Evolutionary conservation across 75 land plant genomes (phyloP).

Genomic region (Ceratopteris richardii): DNA sequence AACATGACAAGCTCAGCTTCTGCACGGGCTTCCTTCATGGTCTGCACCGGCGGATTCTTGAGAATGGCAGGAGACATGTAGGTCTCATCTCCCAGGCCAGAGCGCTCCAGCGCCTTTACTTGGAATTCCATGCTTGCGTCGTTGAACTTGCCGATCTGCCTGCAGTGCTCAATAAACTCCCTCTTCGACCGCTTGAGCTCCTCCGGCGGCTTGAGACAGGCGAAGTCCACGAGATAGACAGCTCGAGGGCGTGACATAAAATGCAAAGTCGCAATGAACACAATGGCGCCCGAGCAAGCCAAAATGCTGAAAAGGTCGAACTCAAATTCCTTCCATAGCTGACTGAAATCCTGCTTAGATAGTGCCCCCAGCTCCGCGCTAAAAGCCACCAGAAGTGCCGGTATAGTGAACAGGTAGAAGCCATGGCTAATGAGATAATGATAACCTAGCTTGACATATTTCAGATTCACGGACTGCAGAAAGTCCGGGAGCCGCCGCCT

Average conservation of each 20-base stretch:
- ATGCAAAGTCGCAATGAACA: conserved; percentile 25
- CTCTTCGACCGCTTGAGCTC: conserved; percentile 51
- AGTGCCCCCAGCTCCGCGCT: conserved; percentile 40
- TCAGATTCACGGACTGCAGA: conserved; percentile 50
- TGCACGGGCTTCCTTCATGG: conserved; percentile 43
- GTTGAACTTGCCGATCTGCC: conserved; percentile 38
- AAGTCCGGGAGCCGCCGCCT: conserved; percentile 53
- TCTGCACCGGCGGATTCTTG: conserved; percentile 14
- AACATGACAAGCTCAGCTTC: conserved; percentile 57
- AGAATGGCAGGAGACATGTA: conserved; percentile 40
- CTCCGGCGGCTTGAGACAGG: conserved; percentile 57
- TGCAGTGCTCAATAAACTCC: conserved; percentile 35
- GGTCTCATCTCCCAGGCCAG: conserved; percentile 57
- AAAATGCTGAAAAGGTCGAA: conserved; percentile 36
- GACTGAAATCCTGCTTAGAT: conserved; percentile 38
- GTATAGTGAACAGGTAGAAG: conserved; percentile 25
- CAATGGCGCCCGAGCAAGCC: conserved; percentile 24
- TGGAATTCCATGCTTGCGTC: conserved; percentile 39
- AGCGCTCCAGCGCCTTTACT: conserved; percentile 29
- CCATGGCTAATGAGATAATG: conserved; percentile 39
- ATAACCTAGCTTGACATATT: conserved; percentile 65
- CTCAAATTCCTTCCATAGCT: conserved; percentile 51
- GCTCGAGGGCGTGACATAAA: conserved; percentile 41
- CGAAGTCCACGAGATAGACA: conserved; percentile 63
- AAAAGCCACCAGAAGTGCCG: conserved; percentile 27